Percentiles rank a stretch among this genome's conserved stretches.
Evolutionary conservation across 2,329 filamentous ascomycete genomes (phyloP).

Genomic region (Emergomyces africanus): DNA sequence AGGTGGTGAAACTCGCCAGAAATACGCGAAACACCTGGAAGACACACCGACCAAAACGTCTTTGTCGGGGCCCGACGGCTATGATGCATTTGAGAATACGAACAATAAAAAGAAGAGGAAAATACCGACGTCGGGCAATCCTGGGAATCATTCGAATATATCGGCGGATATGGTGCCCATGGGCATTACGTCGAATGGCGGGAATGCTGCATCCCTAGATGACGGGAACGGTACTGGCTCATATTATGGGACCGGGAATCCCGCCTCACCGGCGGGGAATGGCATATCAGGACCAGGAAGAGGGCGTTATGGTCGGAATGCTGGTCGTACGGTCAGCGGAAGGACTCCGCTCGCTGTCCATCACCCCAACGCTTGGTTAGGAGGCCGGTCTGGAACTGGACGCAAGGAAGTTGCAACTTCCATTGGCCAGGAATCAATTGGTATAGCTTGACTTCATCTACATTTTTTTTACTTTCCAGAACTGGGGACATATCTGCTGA

Average conservation of each 20-base stretch:
- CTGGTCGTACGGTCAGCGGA: constrained; percentile 36
- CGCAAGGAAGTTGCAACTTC: constrained; percentile 35
- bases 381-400: constrained; percentile 29
- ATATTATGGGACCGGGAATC: constrained; percentile 45
- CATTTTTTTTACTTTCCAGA: constrained; percentile 3
- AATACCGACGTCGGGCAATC: constrained; percentile 76
- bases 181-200: constrained; percentile 40
- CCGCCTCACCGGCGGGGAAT: constrained; percentile 44
- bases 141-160: constrained; percentile 44
- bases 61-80: constrained; percentile 67
- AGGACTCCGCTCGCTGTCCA: constrained; percentile 52
- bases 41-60: constrained; percentile 40
- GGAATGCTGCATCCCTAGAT: constrained; percentile 31
- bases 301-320: constrained; percentile 61
- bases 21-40: constrained; percentile 18
- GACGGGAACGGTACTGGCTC: constrained; percentile 37
- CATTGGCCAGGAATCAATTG: constrained; percentile 23
- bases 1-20: constrained; percentile 17
- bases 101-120: constrained; percentile 99
- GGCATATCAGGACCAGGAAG: constrained; percentile 76
- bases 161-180: constrained; percentile 53
- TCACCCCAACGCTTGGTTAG: constrained; percentile 43
- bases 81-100: constrained; percentile 95
- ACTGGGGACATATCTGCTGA: constrained; percentile 6
- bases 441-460: constrained; percentile 6